Base-by-base conservation (phyloP, 305 asterid species). In the Fraxinus sp. region DNA sequence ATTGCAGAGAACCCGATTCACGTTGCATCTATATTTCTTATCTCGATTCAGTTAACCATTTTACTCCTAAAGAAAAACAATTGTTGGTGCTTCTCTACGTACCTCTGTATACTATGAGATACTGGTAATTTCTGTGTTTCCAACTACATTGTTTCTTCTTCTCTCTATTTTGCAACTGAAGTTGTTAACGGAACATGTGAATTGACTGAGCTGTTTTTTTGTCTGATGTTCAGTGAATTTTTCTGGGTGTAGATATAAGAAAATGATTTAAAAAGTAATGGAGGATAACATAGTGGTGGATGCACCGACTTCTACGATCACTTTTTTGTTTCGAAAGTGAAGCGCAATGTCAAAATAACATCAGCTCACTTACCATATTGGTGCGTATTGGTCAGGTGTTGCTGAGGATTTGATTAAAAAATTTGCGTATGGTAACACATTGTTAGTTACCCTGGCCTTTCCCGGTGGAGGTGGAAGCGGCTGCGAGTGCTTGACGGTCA, bases 31-130 rank as follows among this genome's bases (percentile, higher is more conserved):
- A 92, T 82, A 89, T 94, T 74, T 94, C 98, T 0, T 93, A 94
- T 84, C 91, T 94, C 1, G 98, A 93, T 83, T 93, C 97, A 0
- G 92, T 93, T 24, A 94, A 91, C 87, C 88, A 92, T 83, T 93
- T 94, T 81, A 89, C 87, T 80, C 97, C 98, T 24, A 91, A 93
- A 81, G 90, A 76, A 88, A 81, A 87, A 86, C 90, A 22, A 90
- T 77, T 11, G 81, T 83, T 66, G 94, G 94, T 32, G 92, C 86
- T 85, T 90, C 91, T 86, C 93, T 94, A 74, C 95, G 95, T 77
- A 94, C 97, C 74, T 88, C 87, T 22, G 90, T 91, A 57, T 93
- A 94, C 89, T 94, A 94, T n/a, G 97, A 94, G 87, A 88, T 94
- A 75, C 86, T 94, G 90, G 95, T 86, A 89, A 80, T 35, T 57